These are phyloP conservation scores for Penicillium verhagenii DNA, from an alignment of 495 filamentous ascomycete genomes.

Conservation along the genomic window DNA sequence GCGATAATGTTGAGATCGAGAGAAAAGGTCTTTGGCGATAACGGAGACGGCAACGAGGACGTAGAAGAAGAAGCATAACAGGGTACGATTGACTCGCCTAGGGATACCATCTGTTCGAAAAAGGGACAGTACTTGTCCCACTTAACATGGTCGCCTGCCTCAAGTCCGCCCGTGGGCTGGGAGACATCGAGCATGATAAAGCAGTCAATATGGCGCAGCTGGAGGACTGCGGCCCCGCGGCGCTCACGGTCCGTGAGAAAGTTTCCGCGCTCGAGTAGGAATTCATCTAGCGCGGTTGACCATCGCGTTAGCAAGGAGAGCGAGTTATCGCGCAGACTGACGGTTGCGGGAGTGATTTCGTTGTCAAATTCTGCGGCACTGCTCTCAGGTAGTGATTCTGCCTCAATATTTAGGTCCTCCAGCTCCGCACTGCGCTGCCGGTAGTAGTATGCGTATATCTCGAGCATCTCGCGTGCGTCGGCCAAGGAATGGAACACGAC, in stretches of 20 bases:
- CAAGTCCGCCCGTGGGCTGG: background rate
- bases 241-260: slow-evolving; percentile 13
- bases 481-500: slow-evolving; percentile 15
- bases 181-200: slow-evolving; percentile 9
- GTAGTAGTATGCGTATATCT: slow-evolving; percentile 8
- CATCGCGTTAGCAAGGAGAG: slow-evolving; percentile 12
- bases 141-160: background rate
- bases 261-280: slow-evolving; percentile 8
- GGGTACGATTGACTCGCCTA: slow-evolving; percentile 24
- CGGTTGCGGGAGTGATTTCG: background rate
- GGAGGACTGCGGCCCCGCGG: slow-evolving; percentile 15
- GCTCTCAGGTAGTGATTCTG: no score
- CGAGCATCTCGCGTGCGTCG: slow-evolving; percentile 23
- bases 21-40: slow-evolving; percentile 12
- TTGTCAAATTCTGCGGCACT: background rate
- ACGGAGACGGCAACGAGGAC: background rate
- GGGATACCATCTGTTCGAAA: slow-evolving; percentile 24
- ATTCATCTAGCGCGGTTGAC: slow-evolving; percentile 17
- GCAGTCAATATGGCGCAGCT: slow-evolving; percentile 12
- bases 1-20: slow-evolving; percentile 49
- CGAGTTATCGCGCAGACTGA: slow-evolving; percentile 1
- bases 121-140: slow-evolving; percentile 21
- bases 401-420: background rate
- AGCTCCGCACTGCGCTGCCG: background rate
- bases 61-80: background rate